Evolutionary conservation across 352 stramenopile genomes (phyloP), one percentile per base, ranked within the genome.

Genomic region (Phytophthora hybrid): DNA sequence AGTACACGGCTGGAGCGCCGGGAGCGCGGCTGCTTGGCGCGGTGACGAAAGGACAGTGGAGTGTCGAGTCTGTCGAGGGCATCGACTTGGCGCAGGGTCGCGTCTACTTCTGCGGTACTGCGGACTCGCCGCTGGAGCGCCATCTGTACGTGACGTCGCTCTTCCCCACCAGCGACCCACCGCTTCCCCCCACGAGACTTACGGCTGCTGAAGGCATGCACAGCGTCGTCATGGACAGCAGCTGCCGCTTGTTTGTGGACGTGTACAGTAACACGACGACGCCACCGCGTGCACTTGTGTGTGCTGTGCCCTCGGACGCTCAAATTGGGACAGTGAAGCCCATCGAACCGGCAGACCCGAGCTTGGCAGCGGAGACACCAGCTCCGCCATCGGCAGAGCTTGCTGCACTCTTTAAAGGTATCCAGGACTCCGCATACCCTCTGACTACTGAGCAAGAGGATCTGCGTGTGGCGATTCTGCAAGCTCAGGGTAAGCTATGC

Each of bases 61-160:
- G 79, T 69, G 88, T 95, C 34, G 90, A 96, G 66, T 94, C 89
- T 46, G 89, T 96, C 56, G 88, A 95, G 56, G 88, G 89, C 14
- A 80, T 96, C 32, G 88, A 96, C 74, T 76, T 97, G 56, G 66
- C 84, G 29, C 83, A 91, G 31, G 90, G 93, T 67, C 85, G 89
- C 65, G 81, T 98, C 7, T 98, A 94, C 81, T 90, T 98, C 31
- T 96, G 83, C 29, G 92, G 93, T 47, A 98, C 93, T 1, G 79
- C 81, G 46, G 88, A 97, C 71, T 95, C 91, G 16, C 85, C 93
- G 0, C 79, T 97, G n/a, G 93, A 98, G 79, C 83, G 89, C 73
- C 95, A 98, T 72, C 73, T 98, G 51, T 98, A 98, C 76, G 90
- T 93, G 71, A 88, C 89, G 41, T 84, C 82, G 46, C 72, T 96